Evolutionary conservation across 1,284 basidiomycete genomes (phyloP), one percentile per base, ranked within the genome.

Genomic region (Jaminaea rosea): DNA sequence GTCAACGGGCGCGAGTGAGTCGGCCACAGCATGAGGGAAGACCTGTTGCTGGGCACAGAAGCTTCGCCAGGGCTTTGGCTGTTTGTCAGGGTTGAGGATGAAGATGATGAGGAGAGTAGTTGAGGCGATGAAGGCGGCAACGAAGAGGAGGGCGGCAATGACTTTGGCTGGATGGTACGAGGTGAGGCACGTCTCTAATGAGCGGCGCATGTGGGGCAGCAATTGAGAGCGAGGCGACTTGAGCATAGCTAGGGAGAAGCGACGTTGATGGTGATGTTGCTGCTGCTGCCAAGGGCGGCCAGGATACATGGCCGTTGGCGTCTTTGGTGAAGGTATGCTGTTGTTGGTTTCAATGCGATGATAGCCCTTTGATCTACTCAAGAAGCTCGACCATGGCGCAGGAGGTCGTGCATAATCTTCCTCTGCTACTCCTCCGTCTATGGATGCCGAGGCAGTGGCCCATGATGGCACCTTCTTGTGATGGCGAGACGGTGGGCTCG

Each of bases 11-110:
- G 87, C 81, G n/a, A 94, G 77, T 0, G 79, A 73, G 56, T 90
- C 86, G 26, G 75, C 75, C 24, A 74, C 68, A 2, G 65, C 63
- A 62, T 77, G 75, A 4, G 75, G 75, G 55, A 78, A 78, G 3
- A 70, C 54, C 0, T 69, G 69, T 52, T 76, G 74, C 56, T 83
- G 77, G 48, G 85, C 81, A 75, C 93, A 97, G 74, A 93, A 93
- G 24, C 84, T 83, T 60, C 90, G 83, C 90, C 91, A 98, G 39
- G 92, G 91, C 26, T 93, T 77, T 13, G 89, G 85, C 52, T 87
- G 85, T 75, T 96, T 96, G 80, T 98, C 93, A 42, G 91, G 89
- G 72, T 96, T 92, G 69, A 96, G 82, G 58, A 92, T 82, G 75
- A 93, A 86, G 72, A 90, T 91, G 74, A 96, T 80, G 48, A 65